Percentiles rank a stretch among this genome's conserved stretches.
These are phyloP conservation scores for Sicyos edulis DNA, from an alignment of 306 rosid species.

Conservation along the genomic window DNA sequence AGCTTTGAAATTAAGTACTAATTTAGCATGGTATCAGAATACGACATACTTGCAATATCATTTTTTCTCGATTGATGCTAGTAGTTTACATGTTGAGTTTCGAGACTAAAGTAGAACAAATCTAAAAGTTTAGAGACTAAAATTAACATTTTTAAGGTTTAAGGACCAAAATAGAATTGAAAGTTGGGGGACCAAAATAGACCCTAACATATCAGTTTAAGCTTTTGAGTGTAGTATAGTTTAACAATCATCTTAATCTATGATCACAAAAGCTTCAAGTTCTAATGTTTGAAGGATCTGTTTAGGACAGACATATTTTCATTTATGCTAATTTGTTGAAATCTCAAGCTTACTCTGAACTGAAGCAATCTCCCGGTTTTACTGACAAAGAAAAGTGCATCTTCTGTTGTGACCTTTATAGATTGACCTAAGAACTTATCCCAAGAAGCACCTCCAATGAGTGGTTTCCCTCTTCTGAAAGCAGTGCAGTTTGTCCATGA, in stretches of 20 bases:
- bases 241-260: neutral
- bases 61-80: neutral
- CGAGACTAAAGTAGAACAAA: too few relatives aligned
- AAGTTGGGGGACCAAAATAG: too few relatives aligned
- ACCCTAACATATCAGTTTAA: too few relatives aligned
- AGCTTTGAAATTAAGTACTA: neutral
- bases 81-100: neutral
- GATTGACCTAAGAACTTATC: slow-evolving; percentile 52
- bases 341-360: slow-evolving; percentile 52
- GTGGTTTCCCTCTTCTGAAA: slow-evolving; percentile 50
- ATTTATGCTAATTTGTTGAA: neutral
- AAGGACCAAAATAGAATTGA: too few relatives aligned
- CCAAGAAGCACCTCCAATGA: slow-evolving; percentile 85
- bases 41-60: neutral
- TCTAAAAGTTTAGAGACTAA: too few relatives aligned
- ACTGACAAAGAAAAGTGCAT: slow-evolving; percentile 81
- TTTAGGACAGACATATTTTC: neutral
- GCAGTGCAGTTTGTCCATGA: slow-evolving; percentile 76
- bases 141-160: too few relatives aligned
- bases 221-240: neutral
- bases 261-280: neutral
- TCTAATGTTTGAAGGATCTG: neutral
- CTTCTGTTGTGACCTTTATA: slow-evolving; percentile 55
- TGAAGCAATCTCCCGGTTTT: slow-evolving; percentile 65
- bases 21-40: neutral